These are phyloP conservation scores for Cymodocea nodosa DNA, from an alignment of 116 monocot species.

Conservation along the genomic window DNA sequence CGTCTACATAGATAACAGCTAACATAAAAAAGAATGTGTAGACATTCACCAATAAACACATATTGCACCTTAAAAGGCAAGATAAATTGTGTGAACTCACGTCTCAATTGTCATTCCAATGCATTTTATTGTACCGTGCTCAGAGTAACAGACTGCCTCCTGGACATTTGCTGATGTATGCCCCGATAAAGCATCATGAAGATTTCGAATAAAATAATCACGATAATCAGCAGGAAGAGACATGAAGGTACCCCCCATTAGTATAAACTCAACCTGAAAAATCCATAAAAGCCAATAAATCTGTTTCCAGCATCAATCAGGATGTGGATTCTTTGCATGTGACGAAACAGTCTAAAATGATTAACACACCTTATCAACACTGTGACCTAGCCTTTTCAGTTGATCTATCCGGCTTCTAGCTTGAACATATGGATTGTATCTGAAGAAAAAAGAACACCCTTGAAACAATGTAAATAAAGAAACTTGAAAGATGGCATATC, in stretches of 20 bases:
- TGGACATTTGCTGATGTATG: constrained; percentile 96
- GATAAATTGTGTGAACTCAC: constrained; percentile 28
- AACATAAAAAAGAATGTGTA: too few relatives aligned
- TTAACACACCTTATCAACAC: constrained; percentile 85
- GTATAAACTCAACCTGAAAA: constrained; percentile 91
- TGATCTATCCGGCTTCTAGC: constrained; percentile 98
- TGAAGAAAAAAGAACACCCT: constrained; percentile 12
- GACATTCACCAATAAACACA: too few relatives aligned
- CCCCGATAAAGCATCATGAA: constrained; percentile 97
- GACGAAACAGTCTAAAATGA: background rate
- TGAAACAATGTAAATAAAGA: background rate
- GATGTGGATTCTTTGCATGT: background rate
- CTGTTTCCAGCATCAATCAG: background rate
- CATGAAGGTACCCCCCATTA: constrained; percentile 99
- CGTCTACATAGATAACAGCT: too few relatives aligned
- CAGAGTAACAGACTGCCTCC: constrained; percentile 87
- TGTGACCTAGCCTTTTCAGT: constrained; percentile 93
- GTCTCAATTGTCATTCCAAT: constrained; percentile 99
- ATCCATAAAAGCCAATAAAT: background rate
- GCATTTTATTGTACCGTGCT: constrained; percentile 82
- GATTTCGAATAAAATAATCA: constrained; percentile 93
- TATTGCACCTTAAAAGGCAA: too few relatives aligned
- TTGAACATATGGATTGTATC: constrained; percentile 98
- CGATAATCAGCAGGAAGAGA: constrained; percentile 97
- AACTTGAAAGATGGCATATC: background rate